Evolutionary conservation across 352 stramenopile genomes (phyloP), one percentile per base, ranked within the genome.

Genomic region (Phytophthora colocasiae): DNA sequence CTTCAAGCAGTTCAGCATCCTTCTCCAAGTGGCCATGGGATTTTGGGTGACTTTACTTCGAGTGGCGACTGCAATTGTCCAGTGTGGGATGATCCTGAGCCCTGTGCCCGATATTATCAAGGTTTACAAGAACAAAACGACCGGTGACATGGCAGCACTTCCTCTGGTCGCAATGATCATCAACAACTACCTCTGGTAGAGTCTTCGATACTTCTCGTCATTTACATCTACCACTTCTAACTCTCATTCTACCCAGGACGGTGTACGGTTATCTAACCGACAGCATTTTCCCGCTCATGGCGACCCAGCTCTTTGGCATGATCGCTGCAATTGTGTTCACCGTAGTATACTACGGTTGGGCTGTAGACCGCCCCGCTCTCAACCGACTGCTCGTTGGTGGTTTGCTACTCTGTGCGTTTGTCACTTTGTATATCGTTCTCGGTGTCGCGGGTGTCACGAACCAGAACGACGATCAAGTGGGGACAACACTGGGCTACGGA

Each of bases 381-480:
- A 40, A 62, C 24, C 27, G 44, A 31, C 40, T 60, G n/a, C 19
- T 66, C 0, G 50, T 53, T 0, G 17, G 34, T 11, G 65, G 46
- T n/a, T 9, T 54, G 14, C 38, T 32, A 19, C 34, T 70, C 3
- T 66, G 48, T 47, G 24, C 62, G 14, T 19, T 41, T 34, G 40
- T 63, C 46, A 73, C 77, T 9, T 19, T 64, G 17, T 83, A 81
- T 48, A 43, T 72, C 17, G 63, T 67, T 6, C 32, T 85, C 12
- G 74, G 71, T 4, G 44, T 71, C 4, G 51, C 34, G 7, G 63
- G 63, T 1, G 40, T 75, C 12, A 86, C 70, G 14, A 38, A 73
- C 52, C 73, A 81, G 50, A 68, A 46, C 0, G 9, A 72, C 14
- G 34, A 70, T 32, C 29, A 78, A 29, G 67, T 78, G 4, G 53